These are phyloP conservation scores for Tylopilus sp. DNA, from an alignment of 1,284 basidiomycete species.

Conservation along the genomic window DNA sequence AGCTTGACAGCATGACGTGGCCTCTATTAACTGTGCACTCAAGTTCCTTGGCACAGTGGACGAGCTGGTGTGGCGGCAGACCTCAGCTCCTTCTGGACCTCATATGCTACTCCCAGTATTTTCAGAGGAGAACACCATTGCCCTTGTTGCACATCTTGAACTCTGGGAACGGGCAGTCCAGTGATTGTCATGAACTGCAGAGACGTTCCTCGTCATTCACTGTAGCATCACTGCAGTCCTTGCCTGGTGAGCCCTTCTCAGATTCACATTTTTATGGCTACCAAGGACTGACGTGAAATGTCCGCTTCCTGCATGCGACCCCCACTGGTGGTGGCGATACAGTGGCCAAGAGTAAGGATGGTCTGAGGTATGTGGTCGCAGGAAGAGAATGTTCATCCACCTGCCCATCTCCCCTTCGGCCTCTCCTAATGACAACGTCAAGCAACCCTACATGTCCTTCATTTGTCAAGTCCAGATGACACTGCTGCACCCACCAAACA, in stretches of 20 bases:
- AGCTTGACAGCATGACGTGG: conserved; percentile 15
- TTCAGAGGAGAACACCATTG: conserved; percentile 26
- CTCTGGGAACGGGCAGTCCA: conserved; percentile 30
- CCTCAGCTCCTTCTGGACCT: conserved; percentile 12
- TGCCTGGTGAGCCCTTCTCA: conserved; percentile 34
- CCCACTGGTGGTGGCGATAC: conserved; percentile 55
- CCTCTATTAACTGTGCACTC: conserved; percentile 23
- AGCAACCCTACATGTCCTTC: conserved; percentile 62
- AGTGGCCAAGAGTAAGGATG: conserved; percentile 63
- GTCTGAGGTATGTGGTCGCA: conserved; percentile 59
- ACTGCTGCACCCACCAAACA: conserved; percentile 39
- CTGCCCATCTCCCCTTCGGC: conserved; percentile 1
- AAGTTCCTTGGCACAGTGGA: conserved; percentile 26
- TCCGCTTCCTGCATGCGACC: conserved; percentile 54
- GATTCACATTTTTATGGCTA: conserved; percentile 45
- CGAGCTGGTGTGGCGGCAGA: conserved; percentile 29
- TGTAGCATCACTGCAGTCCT: conserved; percentile 5
- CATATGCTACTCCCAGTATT: conserved; percentile 16
- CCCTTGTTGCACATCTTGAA: conserved; percentile 25
- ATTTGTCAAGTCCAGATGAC: conserved; percentile 47
- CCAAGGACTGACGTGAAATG: conserved; percentile 45
- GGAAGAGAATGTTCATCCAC: conserved; percentile 63
- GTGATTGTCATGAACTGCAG: conserved; percentile 18
- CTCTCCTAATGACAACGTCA: conserved; percentile 14
- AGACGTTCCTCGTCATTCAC: conserved; percentile 29